Base-by-base conservation (phyloP, 1,284 basidiomycete species). In the Cystobasidium pallidum region DNA sequence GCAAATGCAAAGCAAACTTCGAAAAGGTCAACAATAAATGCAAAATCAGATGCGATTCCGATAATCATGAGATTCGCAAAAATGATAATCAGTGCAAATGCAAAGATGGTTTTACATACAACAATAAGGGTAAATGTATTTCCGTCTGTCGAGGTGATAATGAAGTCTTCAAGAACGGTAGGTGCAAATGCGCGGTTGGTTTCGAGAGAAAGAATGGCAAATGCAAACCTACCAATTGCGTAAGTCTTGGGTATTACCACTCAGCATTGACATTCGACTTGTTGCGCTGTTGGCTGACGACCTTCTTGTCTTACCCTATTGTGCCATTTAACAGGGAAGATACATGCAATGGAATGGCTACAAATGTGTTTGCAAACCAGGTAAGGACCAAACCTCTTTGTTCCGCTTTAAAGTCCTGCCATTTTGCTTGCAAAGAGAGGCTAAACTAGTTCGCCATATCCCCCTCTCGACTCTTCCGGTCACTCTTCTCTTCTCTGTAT, bases 281-380 rank as follows among this genome's bases (percentile, higher is more conserved):
- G n/a, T n/a, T n/a, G n/a, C n/a, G n/a, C n/a, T n/a, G n/a, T n/a
- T n/a, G n/a, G n/a, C n/a, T n/a, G n/a, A n/a, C n/a, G n/a, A n/a
- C n/a, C n/a, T n/a, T n/a, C n/a, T n/a, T n/a, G n/a, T n/a, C n/a
- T n/a, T n/a, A n/a, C n/a, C n/a, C n/a, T n/a, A n/a, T n/a, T n/a
- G n/a, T n/a, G 15, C 7, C 24, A 51, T 6, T 51, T 51, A 43
- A 6, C 36, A 61, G 58, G 10, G 10, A 32, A 47, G 55, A n/a
- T 43, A 58, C 66, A 58, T 57, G 66, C 21, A 57, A 11, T 67
- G 66, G 66, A 67, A 67, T 26, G 66, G 66, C 39, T 43, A 15
- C n/a, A 28, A 67, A 34, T 67, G 66, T 24, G 39, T 58, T 26
- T 67, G 66, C 66, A 47, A 39, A 10, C 66, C 66, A 41, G 66